Percentiles rank a stretch among this genome's conserved stretches.
Evolutionary conservation across 495 filamentous ascomycete genomes (phyloP).

Genomic region (Evernia prunastri): DNA sequence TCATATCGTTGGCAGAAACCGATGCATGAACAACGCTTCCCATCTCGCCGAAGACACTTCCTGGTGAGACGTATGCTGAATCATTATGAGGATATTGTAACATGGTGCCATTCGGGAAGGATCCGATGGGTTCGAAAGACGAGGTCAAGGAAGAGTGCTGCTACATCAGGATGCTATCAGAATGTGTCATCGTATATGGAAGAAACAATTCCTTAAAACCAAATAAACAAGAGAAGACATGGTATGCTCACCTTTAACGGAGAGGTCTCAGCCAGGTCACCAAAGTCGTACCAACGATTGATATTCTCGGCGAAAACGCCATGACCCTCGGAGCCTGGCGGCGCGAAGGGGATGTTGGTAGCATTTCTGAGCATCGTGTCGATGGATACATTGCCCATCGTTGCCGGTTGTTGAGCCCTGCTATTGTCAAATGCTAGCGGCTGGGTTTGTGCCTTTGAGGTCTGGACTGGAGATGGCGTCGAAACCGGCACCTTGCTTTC

Average conservation of each 20-base stretch:
- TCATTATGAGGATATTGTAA: neutral
- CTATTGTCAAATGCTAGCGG: constrained; percentile 4
- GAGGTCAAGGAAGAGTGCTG: constrained; percentile 3
- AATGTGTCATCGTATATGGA: neutral
- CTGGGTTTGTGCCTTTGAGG: neutral
- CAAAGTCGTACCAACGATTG: constrained; percentile 18
- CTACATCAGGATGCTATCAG: neutral
- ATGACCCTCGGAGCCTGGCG: neutral
- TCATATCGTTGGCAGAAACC: neutral
- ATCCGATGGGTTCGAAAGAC: neutral
- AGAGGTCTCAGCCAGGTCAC: constrained; percentile 14
- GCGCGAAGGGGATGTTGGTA: constrained; percentile 10
- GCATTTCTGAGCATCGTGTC: constrained; percentile 12
- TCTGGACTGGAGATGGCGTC: neutral
- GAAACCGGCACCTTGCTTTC: neutral
- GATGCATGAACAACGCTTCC: neutral
- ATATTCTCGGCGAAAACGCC: neutral
- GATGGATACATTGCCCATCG: constrained; percentile 13
- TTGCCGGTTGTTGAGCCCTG: neutral
- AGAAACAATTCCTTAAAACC: neutral
- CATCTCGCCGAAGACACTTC: constrained; percentile 8
- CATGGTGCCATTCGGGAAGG: neutral
- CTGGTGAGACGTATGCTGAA: constrained; percentile 10
- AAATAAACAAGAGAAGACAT: neutral
- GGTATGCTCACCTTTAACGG: constrained; percentile 1